Evolutionary conservation across 2,329 filamentous ascomycete species (phyloP), one percentile per base, ranked within the genome.

Genomic region (Lecanosticta acicola): DNA sequence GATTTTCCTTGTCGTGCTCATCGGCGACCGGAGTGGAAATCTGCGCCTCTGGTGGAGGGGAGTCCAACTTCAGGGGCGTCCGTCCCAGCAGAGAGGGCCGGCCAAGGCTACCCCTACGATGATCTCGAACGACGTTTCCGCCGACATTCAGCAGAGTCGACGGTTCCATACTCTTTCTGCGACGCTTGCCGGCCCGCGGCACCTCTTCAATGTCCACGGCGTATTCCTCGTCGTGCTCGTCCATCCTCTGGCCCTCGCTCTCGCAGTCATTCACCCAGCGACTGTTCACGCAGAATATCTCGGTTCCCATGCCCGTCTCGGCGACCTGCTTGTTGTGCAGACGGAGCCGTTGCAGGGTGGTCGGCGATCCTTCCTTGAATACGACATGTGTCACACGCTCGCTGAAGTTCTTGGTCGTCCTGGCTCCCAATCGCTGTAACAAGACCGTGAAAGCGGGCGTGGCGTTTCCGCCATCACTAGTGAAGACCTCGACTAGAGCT

Each of bases 241-340:
- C 52, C 38, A 65, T 54, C 4, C 60, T 56, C 16, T 19, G 50
- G 14, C 65, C 59, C 13, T 54, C 43, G 3, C 53, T 50, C 20
- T 67, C 63, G 39, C 63, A 67, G 40, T 66, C 65, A 1, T 54
- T 58, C 3, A 67, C 59, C 65, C 65, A 67, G 13, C 65, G 62
- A 21, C 60, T 64, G 51, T 66, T 66, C 48, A 67, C 63, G 43
- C 63, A 64, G 48, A 59, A 56, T n/a, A 67, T 54, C 20, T 53
- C 42, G 9, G 50, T 48, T 13, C 58, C 62, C 17, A 48, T 49
- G 9, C 50, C 54, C 16, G 18, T 50, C 33, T 50, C 49, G 11
- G 50, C 46, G 18, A 60, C 48, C 11, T 61, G 58, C 40, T 62
- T 61, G 52, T 66, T 64, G 52, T 61, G 59, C 2, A 61, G 26